These are phyloP conservation scores for Sporothrix pseudoabietina DNA, from an alignment of 2,329 filamentous ascomycete species.

Conservation along the genomic window DNA sequence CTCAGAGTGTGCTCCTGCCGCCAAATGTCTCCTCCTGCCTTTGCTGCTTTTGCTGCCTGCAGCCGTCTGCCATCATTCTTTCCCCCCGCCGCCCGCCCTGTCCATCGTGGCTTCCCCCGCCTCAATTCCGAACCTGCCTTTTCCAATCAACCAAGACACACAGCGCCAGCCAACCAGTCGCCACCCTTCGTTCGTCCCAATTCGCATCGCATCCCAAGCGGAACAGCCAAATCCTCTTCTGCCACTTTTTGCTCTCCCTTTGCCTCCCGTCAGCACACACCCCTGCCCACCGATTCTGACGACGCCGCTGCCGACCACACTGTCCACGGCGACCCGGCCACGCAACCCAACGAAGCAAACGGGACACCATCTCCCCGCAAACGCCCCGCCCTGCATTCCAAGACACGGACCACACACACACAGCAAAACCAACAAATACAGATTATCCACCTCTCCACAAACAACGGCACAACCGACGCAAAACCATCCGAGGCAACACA, in stretches of 20 bases:
- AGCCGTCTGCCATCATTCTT: not conserved
- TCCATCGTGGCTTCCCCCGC: slow-evolving; percentile 24
- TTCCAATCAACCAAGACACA: slow-evolving; percentile 18
- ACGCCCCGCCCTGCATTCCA: slow-evolving; percentile 18
- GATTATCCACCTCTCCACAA: not conserved
- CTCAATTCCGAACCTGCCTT: slow-evolving; percentile 23
- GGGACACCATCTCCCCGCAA: slow-evolving; percentile 1
- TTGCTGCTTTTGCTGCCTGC: not conserved
- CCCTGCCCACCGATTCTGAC: slow-evolving; percentile 6
- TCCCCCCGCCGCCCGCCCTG: slow-evolving; percentile 18
- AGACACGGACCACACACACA: slow-evolving; percentile 9
- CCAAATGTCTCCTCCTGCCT: not conserved
- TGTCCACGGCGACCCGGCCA: not conserved
- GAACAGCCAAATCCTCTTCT: slow-evolving; percentile 1
- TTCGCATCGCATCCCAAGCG: slow-evolving; percentile 24
- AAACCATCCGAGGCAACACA: slow-evolving; percentile 9
- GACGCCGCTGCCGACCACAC: not conserved
- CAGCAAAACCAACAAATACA: slow-evolving; percentile 6
- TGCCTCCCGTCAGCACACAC: not conserved
- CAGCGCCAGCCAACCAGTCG: slow-evolving; percentile 10
- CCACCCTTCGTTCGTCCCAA: slow-evolving; percentile 23
- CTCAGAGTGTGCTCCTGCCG: not conserved
- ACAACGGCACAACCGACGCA: not conserved
- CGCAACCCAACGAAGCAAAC: not conserved
- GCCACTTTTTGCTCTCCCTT: not conserved